Conservation (phyloP, 192 early-diverging fungal species). For the Coemansia sp. region DNA sequence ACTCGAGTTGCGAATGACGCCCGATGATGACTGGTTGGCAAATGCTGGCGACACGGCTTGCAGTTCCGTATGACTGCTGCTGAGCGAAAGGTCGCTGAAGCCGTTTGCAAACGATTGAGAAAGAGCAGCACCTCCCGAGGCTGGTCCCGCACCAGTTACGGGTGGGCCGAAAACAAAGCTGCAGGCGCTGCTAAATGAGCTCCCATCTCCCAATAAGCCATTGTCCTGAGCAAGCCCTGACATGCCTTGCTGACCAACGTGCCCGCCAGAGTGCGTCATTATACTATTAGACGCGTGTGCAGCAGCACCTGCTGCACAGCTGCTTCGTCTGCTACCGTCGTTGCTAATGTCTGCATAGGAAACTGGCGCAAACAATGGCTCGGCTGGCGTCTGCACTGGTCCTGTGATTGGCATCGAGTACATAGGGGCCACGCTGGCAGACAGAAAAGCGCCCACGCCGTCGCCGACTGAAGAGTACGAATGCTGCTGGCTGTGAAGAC, state of each 20-base stretch:
- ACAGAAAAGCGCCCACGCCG: not conserved
- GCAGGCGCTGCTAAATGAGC: not conserved
- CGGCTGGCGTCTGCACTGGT: slow-evolving; percentile 20
- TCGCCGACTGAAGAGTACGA: not conserved
- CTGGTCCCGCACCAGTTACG: not conserved
- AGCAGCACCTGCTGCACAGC: not conserved
- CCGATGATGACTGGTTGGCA: not conserved
- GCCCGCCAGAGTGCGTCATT: not conserved
- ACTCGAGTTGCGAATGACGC: slow-evolving; percentile 4
- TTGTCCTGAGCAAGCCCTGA: slow-evolving; percentile 19
- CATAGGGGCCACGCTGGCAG: not conserved
- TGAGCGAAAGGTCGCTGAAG: slow-evolving; percentile 18
- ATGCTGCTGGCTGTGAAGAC: not conserved
- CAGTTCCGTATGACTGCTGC: not conserved
- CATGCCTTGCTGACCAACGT: not conserved
- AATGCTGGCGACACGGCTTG: not conserved
- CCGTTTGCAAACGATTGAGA: slow-evolving; percentile 11
- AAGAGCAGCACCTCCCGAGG: not conserved
- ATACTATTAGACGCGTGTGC: slow-evolving; percentile 17
- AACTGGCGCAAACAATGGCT: slow-evolving; percentile 30
- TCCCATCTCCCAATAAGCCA: not conserved
- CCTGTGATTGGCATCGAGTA: slow-evolving; percentile 33
- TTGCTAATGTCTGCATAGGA: slow-evolving; percentile 27
- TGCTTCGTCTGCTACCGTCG: not conserved
- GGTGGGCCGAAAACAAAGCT: not conserved